Base-by-base conservation (phyloP, 257 asterid species). In the Penstemon barbatus region DNA sequence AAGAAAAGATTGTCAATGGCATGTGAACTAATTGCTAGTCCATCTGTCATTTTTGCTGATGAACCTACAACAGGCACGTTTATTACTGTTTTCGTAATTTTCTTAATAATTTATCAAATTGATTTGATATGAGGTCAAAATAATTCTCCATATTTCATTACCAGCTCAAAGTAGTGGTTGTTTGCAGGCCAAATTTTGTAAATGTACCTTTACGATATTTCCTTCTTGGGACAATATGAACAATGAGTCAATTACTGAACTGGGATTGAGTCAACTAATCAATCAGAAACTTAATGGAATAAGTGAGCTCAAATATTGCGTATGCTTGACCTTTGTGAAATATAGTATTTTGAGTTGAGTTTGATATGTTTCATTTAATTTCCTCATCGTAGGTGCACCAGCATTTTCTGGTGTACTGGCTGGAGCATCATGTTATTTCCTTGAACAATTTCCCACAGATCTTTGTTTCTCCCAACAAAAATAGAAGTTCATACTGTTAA, bases 1-100 rank as follows among this genome's bases (percentile, higher is more conserved):
- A 93, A 81, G 95, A 93, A 93, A 78, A 85, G 99, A 78, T 71
- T 93, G 75, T 78, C 99, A 15, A 75, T 93, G 77, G 99, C 97
- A 46, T 93, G 99, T 72, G 97, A 93, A 72, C 95, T 93, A n/a
- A 93, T 93, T 68, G 99, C 99, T 71, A 93, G 99, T 73, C 99
- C 99, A 67, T 90, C 99, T 44, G 91, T 90, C 77, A 83, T 93
- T 68, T 93, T 93, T 79, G 97, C 99, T 68, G 99, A 93, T 80
- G 99, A 93, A 76, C 97, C 97, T 64, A 91, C 97, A 6, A 89
- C 97, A 75, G 96, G 97, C 82, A 84, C 65, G 81, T 5, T 71
- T 59, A 19, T 76, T 43, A 83, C 67, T 59, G 60, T 61, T 74
- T 57, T 44, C 46, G 50, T 43, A 57, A 6, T 64, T 61, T 53